Evolutionary conservation across 1,284 basidiomycete genomes (phyloP).

Genomic region (Vanrija sp.): DNA sequence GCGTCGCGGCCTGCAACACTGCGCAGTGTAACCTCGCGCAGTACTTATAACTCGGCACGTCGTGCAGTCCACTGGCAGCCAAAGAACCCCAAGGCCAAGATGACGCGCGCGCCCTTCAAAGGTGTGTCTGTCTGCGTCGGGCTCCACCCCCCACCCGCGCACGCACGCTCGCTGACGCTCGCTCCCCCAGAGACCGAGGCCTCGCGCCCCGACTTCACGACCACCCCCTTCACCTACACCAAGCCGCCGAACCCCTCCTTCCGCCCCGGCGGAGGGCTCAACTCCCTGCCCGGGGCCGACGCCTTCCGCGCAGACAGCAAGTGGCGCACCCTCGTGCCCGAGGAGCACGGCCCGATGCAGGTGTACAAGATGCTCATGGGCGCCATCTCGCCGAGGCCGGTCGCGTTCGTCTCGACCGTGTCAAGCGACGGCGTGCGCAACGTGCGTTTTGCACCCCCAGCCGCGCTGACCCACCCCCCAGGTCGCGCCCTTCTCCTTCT

Average conservation of each 20-base stretch:
- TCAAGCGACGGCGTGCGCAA: constrained; percentile 59
- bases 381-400: constrained; percentile 58
- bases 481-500: constrained; percentile 48
- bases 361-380: constrained; percentile 48
- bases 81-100: background rate
- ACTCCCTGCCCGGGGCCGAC: constrained; percentile 34
- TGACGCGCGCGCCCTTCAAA: constrained; percentile 1
- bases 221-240: constrained; percentile 29
- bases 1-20: too few species aligned
- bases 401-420: constrained; percentile 67
- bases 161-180: background rate
- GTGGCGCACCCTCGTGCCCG: constrained; percentile 59
- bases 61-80: too few species aligned
- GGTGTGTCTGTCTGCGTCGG: background rate
- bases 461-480: constrained; percentile 7
- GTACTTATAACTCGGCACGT: too few species aligned
- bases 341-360: constrained; percentile 47
- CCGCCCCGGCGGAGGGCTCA: constrained; percentile 57
- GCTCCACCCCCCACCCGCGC: too few species aligned
- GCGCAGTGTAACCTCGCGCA: too few species aligned
- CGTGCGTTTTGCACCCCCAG: constrained; percentile 47
- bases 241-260: constrained; percentile 56
- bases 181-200: constrained; percentile 37
- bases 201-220: constrained; percentile 33
- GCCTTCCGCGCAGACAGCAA: constrained; percentile 53